These are phyloP conservation scores for Karstenula rhodostoma DNA, from an alignment of 2,329 filamentous ascomycete genomes.

Conservation along the genomic window DNA sequence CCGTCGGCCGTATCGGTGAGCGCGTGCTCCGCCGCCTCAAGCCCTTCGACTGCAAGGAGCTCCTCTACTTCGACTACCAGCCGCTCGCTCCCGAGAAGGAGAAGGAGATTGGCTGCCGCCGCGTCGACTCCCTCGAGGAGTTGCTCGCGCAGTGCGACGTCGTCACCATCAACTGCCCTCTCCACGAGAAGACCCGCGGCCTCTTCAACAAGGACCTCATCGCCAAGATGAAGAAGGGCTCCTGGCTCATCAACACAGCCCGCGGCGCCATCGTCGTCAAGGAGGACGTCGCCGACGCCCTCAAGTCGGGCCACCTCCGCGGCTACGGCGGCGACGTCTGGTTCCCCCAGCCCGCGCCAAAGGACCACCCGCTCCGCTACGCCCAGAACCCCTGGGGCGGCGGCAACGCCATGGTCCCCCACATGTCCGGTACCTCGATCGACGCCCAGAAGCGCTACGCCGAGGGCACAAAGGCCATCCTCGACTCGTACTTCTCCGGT, in stretches of 20 bases:
- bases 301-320: constrained; percentile 89
- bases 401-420: constrained; percentile 97
- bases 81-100: constrained; percentile 84
- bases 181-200: constrained; percentile 96
- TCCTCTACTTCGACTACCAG: constrained; percentile 99
- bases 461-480: constrained; percentile 84
- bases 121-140: constrained; percentile 89
- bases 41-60: constrained; percentile 99
- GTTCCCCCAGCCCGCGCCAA: constrained; percentile 97
- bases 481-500: constrained; percentile 89
- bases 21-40: constrained; percentile 95
- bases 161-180: constrained; percentile 99
- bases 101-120: constrained; percentile 93
- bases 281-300: constrained; percentile 94
- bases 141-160: constrained; percentile 94
- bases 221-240: constrained; percentile 98
- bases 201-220: constrained; percentile 99
- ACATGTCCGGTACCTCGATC: constrained; percentile 99
- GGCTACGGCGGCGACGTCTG: constrained; percentile 91
- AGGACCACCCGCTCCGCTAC: constrained; percentile 90
- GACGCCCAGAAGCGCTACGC: constrained; percentile 92
- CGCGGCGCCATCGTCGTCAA: constrained; percentile 99
- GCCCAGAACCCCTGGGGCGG: constrained; percentile 95
- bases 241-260: constrained; percentile 98
- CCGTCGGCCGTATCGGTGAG: constrained; percentile 96